Evolutionary conservation across 148 eudicot species (phyloP).

Genomic region (Vaccinium darrowii): DNA sequence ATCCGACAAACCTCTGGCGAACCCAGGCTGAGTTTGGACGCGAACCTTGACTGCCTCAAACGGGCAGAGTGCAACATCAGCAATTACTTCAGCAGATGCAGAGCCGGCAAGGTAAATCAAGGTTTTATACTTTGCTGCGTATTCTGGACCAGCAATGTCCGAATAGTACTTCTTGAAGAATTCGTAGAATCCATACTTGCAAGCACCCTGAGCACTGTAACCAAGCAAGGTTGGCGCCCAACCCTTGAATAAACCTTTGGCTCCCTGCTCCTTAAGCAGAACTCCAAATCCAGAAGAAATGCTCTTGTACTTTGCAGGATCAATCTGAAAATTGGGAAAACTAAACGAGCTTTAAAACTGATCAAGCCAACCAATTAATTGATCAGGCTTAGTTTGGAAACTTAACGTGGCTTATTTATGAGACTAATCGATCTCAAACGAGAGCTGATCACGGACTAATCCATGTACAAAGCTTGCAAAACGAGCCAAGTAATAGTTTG

Average conservation of each 20-base stretch:
- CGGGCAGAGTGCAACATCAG: slow-evolving; percentile 39
- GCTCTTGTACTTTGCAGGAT: slow-evolving; percentile 42
- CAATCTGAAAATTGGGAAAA: slow-evolving; percentile 25
- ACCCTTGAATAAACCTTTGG: slow-evolving; percentile 34
- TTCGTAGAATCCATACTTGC: slow-evolving; percentile 38
- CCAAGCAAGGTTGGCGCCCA: slow-evolving; percentile 43
- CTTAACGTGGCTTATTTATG: too few relatives aligned
- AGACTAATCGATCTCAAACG: too few relatives aligned
- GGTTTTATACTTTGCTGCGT: slow-evolving; percentile 35
- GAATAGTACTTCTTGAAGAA: slow-evolving; percentile 37
- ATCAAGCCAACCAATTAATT: too few relatives aligned
- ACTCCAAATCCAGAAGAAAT: slow-evolving; percentile 31
- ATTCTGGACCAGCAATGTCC: slow-evolving; percentile 41
- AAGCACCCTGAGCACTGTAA: slow-evolving; percentile 39
- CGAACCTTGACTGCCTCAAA: slow-evolving; percentile 43
- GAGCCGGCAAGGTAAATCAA: slow-evolving; percentile 39
- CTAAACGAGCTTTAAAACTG: neutral
- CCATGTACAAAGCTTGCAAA: too few relatives aligned
- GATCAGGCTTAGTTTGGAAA: too few relatives aligned
- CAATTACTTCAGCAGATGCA: slow-evolving; percentile 37
- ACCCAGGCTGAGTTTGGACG: slow-evolving; percentile 42
- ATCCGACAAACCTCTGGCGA: slow-evolving; percentile 39
- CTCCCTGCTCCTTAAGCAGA: slow-evolving; percentile 37
- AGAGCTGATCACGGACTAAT: too few relatives aligned
- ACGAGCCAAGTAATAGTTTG: too few relatives aligned